A percentile compares a stretch with the other conserved stretches of the same genome.
phyloP scores from a whole-genome alignment of 129 eudicot species.

The Cynara cardunculus region DNA sequence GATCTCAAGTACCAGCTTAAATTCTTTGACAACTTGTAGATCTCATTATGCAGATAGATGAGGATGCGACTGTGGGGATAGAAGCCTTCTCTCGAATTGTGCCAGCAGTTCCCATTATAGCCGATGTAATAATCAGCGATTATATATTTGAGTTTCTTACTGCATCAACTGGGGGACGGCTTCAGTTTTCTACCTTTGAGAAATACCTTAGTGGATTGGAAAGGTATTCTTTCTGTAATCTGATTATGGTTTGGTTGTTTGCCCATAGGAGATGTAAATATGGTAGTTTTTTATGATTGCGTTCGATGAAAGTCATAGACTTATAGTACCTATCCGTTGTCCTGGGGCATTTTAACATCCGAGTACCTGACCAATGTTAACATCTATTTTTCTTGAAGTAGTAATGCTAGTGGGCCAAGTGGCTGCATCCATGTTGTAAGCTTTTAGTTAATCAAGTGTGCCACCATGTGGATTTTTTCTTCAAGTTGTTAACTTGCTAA shows the following conservation, averaged over 20 bases:
- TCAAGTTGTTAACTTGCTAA: not conserved
- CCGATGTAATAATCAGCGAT: slow-evolving; percentile 73
- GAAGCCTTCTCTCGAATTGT: slow-evolving; percentile 88
- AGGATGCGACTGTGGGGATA: slow-evolving; percentile 67
- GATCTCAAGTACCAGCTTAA: not conserved
- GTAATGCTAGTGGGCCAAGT: not conserved
- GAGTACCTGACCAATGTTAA: not conserved
- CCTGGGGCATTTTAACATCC: not conserved
- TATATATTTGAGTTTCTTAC: slow-evolving; percentile 83
- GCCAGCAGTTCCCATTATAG: slow-evolving; percentile 84
- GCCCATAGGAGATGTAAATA: not conserved
- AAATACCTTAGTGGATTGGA: slow-evolving; percentile 79
- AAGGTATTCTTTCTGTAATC: slow-evolving; percentile 42
- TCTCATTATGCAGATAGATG: slow-evolving; percentile 59
- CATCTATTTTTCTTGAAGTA: not conserved
- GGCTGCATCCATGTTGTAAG: not conserved
- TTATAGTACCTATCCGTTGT: not conserved
- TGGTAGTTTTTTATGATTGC: not conserved
- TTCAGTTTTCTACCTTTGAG: slow-evolving; percentile 71
- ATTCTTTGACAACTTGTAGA: not conserved
- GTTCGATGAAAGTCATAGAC: not conserved
- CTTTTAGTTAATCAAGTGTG: not conserved
- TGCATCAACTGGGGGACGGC: slow-evolving; percentile 63
- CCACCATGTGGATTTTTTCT: not conserved
- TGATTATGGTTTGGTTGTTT: not conserved